Base-by-base conservation (phyloP, 2,329 filamentous ascomycete species). In the Colletotrichum abscissum region DNA sequence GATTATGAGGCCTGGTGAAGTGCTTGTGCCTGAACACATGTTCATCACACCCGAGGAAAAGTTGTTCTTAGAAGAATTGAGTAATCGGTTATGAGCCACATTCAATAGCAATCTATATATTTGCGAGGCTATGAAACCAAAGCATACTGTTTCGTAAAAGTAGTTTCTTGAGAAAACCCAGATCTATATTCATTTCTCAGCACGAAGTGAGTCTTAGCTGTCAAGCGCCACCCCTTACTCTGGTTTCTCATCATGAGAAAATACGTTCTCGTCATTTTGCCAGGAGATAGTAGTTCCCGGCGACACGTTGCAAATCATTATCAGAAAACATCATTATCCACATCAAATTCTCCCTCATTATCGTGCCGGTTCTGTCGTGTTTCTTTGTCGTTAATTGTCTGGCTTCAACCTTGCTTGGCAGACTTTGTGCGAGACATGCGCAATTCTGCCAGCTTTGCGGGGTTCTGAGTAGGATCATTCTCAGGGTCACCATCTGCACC, bases 381-480 rank as follows among this genome's bases (percentile, higher is more conserved):
- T 26, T 11, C 26, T 38, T 9, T 54, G 22, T 19, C 28, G 14
- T 19, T 42, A 6, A n/a, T 35, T 54, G 28, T 35, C 30, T 63
- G 62, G 33, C 16, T 4, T 52, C 60, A 62, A 65, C 67, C 33
- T 69, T 73, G 35, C 60, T 63, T 73, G 8, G 42, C 14, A n/a
- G 71, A 70, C 60, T 65, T 73, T 49, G 42, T 65, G 22, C 74
- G 74, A 14, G 74, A 65, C 69, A 75, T 69, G 30, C 72, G 69
- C 12, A 75, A 19, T 62, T 75, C 74, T 12, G 81, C 81, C 42
- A 77, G 78, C 78, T 84, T 86, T 75, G 84, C 82, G 1, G 83
- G 81, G 74, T 86, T 86, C 76, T 82, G 80, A 19, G 84, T 85
- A 9, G 84, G 84, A 76, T 86, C 84, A 59, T 86, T 86, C 28